A percentile compares a stretch with the other conserved stretches of the same genome.
phyloP scores from a whole-genome alignment of 768 basidiomycete species.

The Hericium coralloides region DNA sequence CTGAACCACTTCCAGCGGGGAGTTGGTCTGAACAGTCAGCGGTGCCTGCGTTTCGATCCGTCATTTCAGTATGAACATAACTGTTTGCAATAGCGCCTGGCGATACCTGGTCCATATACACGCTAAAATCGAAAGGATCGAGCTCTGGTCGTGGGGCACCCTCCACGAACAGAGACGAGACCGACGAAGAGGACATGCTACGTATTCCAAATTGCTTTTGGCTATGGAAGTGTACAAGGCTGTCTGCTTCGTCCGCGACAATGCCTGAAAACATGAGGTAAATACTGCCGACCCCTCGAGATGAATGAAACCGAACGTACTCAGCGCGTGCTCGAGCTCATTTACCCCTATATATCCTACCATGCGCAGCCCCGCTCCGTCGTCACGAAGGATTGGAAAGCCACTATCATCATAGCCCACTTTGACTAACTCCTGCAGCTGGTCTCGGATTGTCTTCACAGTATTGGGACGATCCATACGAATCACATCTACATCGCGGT shows the following conservation, averaged over 20 bases:
- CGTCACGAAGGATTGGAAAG: slow-evolving; percentile 73
- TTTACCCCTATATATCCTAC: slow-evolving; percentile 87
- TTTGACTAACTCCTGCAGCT: slow-evolving; percentile 49
- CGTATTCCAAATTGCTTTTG: slow-evolving; percentile 29
- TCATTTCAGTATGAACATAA: slow-evolving; percentile 1
- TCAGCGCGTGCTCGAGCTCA: slow-evolving; percentile 89
- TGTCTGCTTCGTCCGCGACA: slow-evolving; percentile 66
- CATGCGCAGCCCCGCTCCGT: slow-evolving; percentile 48
- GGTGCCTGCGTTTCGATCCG: slow-evolving; percentile 52
- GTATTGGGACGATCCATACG: slow-evolving; percentile 67
- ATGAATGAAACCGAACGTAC: slow-evolving; percentile 34
- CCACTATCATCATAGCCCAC: slow-evolving; percentile 70
- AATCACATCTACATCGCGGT: slow-evolving; percentile 61
- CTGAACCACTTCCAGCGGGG: slow-evolving; percentile 87
- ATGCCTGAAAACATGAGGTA: slow-evolving; percentile 38
- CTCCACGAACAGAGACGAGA: slow-evolving; percentile 49
- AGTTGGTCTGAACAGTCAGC: slow-evolving; percentile 71
- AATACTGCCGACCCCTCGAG: background rate
- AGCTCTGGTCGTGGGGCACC: slow-evolving; percentile 17
- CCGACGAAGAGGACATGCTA: slow-evolving; percentile 41
- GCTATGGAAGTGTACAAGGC: slow-evolving; percentile 55
- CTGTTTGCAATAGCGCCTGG: background rate
- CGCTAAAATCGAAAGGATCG: slow-evolving; percentile 73
- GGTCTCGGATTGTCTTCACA: slow-evolving; percentile 62
- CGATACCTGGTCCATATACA: slow-evolving; percentile 82